Evolutionary conservation across 306 rosid genomes (phyloP), one percentile per base, ranked within the genome.

Genomic region (Morella rubra): DNA sequence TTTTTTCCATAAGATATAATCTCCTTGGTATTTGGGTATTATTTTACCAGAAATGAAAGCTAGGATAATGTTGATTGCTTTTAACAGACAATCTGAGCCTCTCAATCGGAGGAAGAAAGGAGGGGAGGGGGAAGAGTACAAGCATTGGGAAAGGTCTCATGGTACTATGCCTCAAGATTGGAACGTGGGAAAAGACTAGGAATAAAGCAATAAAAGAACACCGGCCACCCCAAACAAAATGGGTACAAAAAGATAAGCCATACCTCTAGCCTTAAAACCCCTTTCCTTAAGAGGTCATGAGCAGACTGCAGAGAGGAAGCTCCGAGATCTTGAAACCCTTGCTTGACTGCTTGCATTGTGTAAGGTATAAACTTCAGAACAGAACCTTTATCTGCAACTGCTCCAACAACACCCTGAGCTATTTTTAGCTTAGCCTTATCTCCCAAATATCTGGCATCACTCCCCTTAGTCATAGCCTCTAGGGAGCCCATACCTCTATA

Each of bases 401-500:
- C 91, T 79, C 99, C 99, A 79, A 92, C 98, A 75, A 95, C 98
- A 24, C 97, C 98, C 54, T 91, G 98, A 61, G 98, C 98, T 81
- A 95, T 91, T 87, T 95, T 95, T 65, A 95, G 90, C 80, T 89
- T 91, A 8, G 93, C 91, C 24, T 86, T 89, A 47, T 95, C 99
- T 5, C 97, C 98, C 77, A 92, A 80, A 81, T 95, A 92, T 82
- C 99, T 86, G 9, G 84, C 86, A 71, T 95, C 99, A 62, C 99
- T 95, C 8, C 99, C 99, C 81, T 92, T 93, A 20, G 90, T 92
- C 98, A 95, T 95, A 69, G 99, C 99, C 89, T 95, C 99, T 76
- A 95, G 83, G 46, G 97, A 95, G 46, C 99, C 98, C 99, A 95
- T 95, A 77, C 98, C 98, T 73, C 98, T 77, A 60, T 95, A 92